These are phyloP conservation scores for Multifurca ochricompacta DNA, from an alignment of 768 basidiomycete genomes.

Conservation along the genomic window DNA sequence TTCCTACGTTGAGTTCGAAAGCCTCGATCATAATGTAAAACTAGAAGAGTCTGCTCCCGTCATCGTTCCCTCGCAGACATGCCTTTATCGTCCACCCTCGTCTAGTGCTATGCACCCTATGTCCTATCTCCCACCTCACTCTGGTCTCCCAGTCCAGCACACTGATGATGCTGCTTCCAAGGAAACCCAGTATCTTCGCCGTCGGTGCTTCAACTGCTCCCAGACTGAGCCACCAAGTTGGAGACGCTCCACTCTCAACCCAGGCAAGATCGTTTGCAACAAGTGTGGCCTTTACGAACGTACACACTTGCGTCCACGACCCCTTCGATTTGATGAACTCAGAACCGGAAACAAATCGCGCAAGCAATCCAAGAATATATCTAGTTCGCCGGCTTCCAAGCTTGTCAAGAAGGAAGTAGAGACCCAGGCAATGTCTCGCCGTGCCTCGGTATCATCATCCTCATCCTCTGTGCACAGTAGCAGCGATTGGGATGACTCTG, in stretches of 20 bases:
- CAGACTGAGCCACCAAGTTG: conserved; percentile 86
- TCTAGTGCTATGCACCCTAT: conserved; percentile 26
- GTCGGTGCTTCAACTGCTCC: conserved; percentile 86
- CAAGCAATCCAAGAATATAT: conserved; percentile 39
- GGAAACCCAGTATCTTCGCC: conserved; percentile 84
- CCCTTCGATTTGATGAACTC: conserved; percentile 81
- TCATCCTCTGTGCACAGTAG: conserved; percentile 45
- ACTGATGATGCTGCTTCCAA: conserved; percentile 87
- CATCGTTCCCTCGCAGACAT: conserved; percentile 56
- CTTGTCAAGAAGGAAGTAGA: conserved; percentile 56
- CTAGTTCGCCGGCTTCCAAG: conserved; percentile 29
- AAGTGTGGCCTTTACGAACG: conserved; percentile 90
- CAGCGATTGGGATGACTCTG: conserved; percentile 79
- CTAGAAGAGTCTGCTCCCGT: conserved; percentile 54
- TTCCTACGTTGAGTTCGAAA: conserved; percentile 41
- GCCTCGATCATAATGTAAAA: conserved; percentile 45
- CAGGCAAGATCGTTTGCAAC: conserved; percentile 91
- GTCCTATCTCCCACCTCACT: conserved; percentile 34
- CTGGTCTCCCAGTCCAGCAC: conserved; percentile 68
- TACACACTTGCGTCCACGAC: conserved; percentile 75
- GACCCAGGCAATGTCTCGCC: conserved; percentile 35
- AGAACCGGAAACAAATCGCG: conserved; percentile 81
- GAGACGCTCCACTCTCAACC: conserved; percentile 82
- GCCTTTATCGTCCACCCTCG: conserved; percentile 38
- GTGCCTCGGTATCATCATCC: conserved; percentile 60